Conservation (phyloP, 495 filamentous ascomycete species). For the Talaromyces wortmannii region DNA sequence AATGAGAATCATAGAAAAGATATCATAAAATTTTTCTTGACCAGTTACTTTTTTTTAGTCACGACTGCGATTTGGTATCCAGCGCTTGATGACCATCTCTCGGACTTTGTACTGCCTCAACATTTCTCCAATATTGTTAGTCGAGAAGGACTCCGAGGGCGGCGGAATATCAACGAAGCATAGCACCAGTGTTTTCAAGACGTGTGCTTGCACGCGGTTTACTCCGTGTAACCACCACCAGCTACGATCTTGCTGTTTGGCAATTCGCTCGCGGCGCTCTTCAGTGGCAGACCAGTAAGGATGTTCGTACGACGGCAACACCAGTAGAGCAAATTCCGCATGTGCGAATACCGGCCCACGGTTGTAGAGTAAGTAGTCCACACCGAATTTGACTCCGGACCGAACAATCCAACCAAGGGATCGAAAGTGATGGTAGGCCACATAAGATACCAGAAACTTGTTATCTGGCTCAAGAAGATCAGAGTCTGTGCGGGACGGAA, state of each 20-base stretch:
- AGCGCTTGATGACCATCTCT: constrained; percentile 76
- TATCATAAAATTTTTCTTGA: background rate
- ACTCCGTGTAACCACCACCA: constrained; percentile 95
- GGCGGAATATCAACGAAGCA: constrained; percentile 88
- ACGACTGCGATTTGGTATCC: constrained; percentile 73
- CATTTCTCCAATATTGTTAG: constrained; percentile 50
- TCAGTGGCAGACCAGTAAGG: constrained; percentile 59
- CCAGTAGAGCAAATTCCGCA: constrained; percentile 81
- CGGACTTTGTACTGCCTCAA: constrained; percentile 70
- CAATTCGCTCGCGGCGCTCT: constrained; percentile 36
- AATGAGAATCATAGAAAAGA: background rate
- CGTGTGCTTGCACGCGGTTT: constrained; percentile 84
- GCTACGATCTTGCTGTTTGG: constrained; percentile 42
- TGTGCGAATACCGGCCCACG: constrained; percentile 93
- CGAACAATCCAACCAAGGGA: constrained; percentile 96
- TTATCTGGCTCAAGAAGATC: constrained; percentile 56
- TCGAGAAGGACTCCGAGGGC: constrained; percentile 32
- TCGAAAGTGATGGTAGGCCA: constrained; percentile 92
- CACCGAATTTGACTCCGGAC: constrained; percentile 88
- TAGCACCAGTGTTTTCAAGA: constrained; percentile 80
- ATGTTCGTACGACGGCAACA: constrained; percentile 76
- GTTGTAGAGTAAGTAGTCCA: constrained; percentile 89
- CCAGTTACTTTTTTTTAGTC: constrained; percentile 35
- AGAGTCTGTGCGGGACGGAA: constrained; percentile 43
- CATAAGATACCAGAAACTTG: constrained; percentile 79